These are phyloP conservation scores for Aspergillus quadricinctus DNA, from an alignment of 2,329 filamentous ascomycete genomes.

Conservation along the genomic window DNA sequence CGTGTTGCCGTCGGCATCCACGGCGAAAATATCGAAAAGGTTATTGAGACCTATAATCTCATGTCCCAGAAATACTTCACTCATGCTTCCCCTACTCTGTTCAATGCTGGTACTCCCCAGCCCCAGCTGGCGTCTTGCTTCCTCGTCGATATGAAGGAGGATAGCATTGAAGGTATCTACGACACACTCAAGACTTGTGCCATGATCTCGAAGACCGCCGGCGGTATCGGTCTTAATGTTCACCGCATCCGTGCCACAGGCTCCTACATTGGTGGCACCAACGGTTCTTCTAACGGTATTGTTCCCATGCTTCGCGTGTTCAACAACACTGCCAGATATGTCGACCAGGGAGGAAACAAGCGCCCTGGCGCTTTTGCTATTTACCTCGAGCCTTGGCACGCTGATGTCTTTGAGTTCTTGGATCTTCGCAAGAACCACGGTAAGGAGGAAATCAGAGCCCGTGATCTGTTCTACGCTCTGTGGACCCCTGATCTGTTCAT, in stretches of 20 bases:
- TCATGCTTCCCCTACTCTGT: conserved; percentile 94
- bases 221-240: conserved; percentile 93
- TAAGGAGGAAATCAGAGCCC: conserved; percentile 95
- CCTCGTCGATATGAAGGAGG: conserved; percentile 98
- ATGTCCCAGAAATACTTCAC: conserved; percentile 99
- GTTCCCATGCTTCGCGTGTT: conserved; percentile 97
- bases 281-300: conserved; percentile 95
- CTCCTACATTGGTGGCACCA: conserved; percentile 96
- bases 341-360: conserved; percentile 99
- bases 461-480: conserved; percentile 93
- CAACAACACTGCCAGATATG: conserved; percentile 98
- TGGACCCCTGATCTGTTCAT: conserved; percentile 99
- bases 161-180: conserved; percentile 99
- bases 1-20: conserved; percentile 96
- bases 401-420: conserved; percentile 94
- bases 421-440: conserved; percentile 99
- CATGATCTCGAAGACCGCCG: conserved; percentile 99
- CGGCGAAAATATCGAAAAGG: conserved; percentile 89
- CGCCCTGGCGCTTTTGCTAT: conserved; percentile 97
- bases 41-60: conserved; percentile 95
- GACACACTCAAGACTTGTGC: conserved; percentile 98
- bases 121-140: conserved; percentile 97
- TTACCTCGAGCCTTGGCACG: conserved; percentile 98
- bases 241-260: conserved; percentile 96
- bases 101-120: conserved; percentile 94